Evolutionary conservation across 805 yeast species (phyloP), one percentile per base, ranked within the genome.

Genomic region (Candida boidinii): DNA sequence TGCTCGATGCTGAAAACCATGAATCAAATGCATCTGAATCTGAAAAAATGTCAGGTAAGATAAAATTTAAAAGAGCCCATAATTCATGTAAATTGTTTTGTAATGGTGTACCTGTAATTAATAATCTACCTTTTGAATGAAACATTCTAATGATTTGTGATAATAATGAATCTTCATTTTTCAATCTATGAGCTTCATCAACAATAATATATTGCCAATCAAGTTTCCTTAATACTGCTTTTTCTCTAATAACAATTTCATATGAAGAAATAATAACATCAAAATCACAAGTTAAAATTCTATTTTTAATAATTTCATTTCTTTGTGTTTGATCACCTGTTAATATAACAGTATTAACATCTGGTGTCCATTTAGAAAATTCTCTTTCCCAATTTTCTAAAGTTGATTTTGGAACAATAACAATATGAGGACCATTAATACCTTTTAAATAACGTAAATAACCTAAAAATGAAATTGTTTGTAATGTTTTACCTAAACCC

Each of bases 401-500:
- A 1, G 94, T 82, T 2, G 86, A 78, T 55, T 82, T 82, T 4
- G 94, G 94, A 2, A 80, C 82, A 46, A 82, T 70, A 14, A 82
- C 79, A 39, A 82, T 62, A 51, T 76, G 84, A 3, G 94, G 94
- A 3, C 92, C 92, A 25, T 64, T 65, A 20, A 70, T 63, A 21
- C 69, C 62, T 42, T 68, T 73, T 34, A 75, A 54, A 47, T 73
- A 79, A 39, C 92, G 64, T 26, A 82, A 58, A 48, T 77, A 82
- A 2, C 90, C 90, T 28, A 82, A 55, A 41, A 79, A 78, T 7
- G 90, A 73, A 41, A 82, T 81, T 0, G 90, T 82, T 53, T 82
- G 92, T 37, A 82, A 58, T 4, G 92, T 82, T 51, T 82, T 82
- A 44, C 92, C 92, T 39, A 82, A 58, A 2, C 92, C 92, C 92